These are phyloP conservation scores for Scytalidium lignicola DNA, from an alignment of 2,329 filamentous ascomycete genomes.

Conservation along the genomic window DNA sequence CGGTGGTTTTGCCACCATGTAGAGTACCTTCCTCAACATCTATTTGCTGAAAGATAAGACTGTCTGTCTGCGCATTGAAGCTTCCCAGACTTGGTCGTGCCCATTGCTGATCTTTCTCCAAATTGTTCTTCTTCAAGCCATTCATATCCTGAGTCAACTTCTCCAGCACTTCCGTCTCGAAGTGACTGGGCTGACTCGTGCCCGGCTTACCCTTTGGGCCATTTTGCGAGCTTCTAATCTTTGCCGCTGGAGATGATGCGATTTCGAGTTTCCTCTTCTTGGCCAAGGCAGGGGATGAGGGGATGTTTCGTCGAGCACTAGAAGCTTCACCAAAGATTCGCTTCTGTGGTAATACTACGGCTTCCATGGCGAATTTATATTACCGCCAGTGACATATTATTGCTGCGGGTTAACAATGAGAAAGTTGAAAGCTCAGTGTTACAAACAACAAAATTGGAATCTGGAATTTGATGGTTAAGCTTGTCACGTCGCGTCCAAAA, in stretches of 20 bases:
- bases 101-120: constrained; percentile 94
- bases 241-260: constrained; percentile 49
- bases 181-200: constrained; percentile 77
- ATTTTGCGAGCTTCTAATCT: constrained; percentile 59
- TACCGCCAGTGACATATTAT: not conserved
- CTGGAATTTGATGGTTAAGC: not conserved
- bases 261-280: constrained; percentile 74
- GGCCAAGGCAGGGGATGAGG: constrained; percentile 43
- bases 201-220: constrained; percentile 56
- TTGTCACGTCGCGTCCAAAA: not conserved
- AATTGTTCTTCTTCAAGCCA: constrained; percentile 77
- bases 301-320: constrained; percentile 57
- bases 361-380: constrained; percentile 20
- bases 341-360: constrained; percentile 58
- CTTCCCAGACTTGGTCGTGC: constrained; percentile 56
- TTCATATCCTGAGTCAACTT: constrained; percentile 93
- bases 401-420: not conserved
- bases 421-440: not conserved
- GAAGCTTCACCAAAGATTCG: constrained; percentile 66
- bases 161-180: constrained; percentile 90
- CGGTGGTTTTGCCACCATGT: constrained; percentile 67
- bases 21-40: constrained; percentile 88
- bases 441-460: not conserved
- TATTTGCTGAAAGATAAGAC: constrained; percentile 89
- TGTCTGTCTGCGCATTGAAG: constrained; percentile 61